phyloP scores from a whole-genome alignment of 768 basidiomycete genomes.

The Rubroboletus satanas region DNA sequence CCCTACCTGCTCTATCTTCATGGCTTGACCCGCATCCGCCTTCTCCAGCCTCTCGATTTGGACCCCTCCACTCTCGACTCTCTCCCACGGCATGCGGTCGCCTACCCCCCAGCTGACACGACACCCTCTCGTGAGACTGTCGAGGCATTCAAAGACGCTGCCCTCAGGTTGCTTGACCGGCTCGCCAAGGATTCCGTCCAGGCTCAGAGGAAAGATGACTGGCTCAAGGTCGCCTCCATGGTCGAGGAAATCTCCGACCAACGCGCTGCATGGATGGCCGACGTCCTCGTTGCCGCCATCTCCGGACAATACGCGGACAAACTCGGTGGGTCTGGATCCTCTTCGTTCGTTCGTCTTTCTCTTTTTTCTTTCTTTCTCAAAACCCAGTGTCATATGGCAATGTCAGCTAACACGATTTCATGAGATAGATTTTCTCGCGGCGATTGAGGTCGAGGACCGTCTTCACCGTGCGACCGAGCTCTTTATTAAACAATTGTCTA shows the following conservation, averaged over 20 bases:
- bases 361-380: background rate
- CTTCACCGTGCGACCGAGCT: slow-evolving; percentile 65
- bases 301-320: slow-evolving; percentile 68
- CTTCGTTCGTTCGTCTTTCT: background rate
- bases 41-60: slow-evolving; percentile 39
- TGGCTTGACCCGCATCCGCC: slow-evolving; percentile 63
- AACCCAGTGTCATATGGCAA: background rate
- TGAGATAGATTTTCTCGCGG: slow-evolving; percentile 53
- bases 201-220: slow-evolving; percentile 58
- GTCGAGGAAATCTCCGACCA: slow-evolving; percentile 67
- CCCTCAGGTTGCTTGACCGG: slow-evolving; percentile 62
- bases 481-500: slow-evolving; percentile 71
- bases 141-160: slow-evolving; percentile 66
- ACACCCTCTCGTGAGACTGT: slow-evolving; percentile 53
- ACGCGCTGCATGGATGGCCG: slow-evolving; percentile 70
- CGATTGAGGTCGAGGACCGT: slow-evolving; percentile 57
- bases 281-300: slow-evolving; percentile 58
- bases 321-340: slow-evolving; percentile 47
- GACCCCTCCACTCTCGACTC: slow-evolving; percentile 27
- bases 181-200: slow-evolving; percentile 43
- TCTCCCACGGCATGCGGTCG: slow-evolving; percentile 42
- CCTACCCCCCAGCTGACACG: slow-evolving; percentile 40
- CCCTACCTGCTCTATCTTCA: slow-evolving; percentile 70
- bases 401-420: background rate
- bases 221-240: slow-evolving; percentile 64